phyloP scores from a whole-genome alignment of 148 eudicot species.

The Selenicereus undatus region DNA sequence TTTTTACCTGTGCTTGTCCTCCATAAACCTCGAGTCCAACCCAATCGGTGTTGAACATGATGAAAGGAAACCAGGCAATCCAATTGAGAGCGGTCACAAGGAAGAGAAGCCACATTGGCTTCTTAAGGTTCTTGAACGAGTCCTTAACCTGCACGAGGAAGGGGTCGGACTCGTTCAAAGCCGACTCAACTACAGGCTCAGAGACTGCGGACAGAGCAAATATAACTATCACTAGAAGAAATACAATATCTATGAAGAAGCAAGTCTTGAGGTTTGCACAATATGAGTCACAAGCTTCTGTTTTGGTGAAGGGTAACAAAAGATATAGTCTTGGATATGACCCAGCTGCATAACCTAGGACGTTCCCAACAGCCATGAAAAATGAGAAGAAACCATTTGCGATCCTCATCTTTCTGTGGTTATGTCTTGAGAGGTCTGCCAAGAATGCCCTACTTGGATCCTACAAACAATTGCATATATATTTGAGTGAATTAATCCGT shows the following conservation, averaged over 20 bases:
- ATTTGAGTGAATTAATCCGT: too few species aligned
- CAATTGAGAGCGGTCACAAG: slow-evolving; percentile 63
- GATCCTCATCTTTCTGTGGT: slow-evolving; percentile 37
- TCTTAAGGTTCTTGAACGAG: slow-evolving; percentile 45
- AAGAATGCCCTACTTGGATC: slow-evolving; percentile 76
- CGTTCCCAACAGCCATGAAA: slow-evolving; percentile 74
- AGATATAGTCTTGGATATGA: slow-evolving; percentile 40
- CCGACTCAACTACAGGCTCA: slow-evolving; percentile 25
- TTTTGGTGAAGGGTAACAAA: slow-evolving; percentile 55
- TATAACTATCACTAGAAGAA: slow-evolving; percentile 35
- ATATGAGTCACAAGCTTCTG: slow-evolving; percentile 59
- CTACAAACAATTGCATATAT: slow-evolving; percentile 22
- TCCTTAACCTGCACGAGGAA: slow-evolving; percentile 43
- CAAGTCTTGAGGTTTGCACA: slow-evolving; percentile 88
- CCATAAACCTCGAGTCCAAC: slow-evolving; percentile 74
- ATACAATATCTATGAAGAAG: slow-evolving; percentile 50
- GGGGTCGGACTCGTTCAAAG: slow-evolving; percentile 21
- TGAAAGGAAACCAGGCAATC: slow-evolving; percentile 76
- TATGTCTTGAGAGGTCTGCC: slow-evolving; percentile 53
- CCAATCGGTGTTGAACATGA: slow-evolving; percentile 79
- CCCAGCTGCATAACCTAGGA: slow-evolving; percentile 84
- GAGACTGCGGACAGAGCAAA: slow-evolving; percentile 38
- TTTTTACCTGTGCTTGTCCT: slow-evolving; percentile 36
- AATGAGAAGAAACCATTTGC: slow-evolving; percentile 60
- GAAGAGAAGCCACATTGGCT: slow-evolving; percentile 60